Conservation (phyloP, 164 flowering plant species). For the Berberis thunbergii region DNA sequence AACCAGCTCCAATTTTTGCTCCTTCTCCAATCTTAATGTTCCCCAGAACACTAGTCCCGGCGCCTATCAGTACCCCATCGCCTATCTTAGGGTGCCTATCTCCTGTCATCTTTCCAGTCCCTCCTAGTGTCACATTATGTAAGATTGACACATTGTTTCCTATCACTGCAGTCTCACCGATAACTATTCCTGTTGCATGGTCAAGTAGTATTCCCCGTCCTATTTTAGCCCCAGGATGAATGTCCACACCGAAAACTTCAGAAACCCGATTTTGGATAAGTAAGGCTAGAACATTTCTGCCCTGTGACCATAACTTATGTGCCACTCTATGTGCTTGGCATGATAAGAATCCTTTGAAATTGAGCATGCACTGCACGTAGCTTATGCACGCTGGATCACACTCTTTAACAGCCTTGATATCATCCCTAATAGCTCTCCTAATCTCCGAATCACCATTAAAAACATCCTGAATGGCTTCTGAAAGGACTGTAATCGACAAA, state of each 20-base stretch:
- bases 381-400: conserved; percentile 75
- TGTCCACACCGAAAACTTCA: conserved; percentile 65
- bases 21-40: conserved; percentile 63
- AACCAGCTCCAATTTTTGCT: conserved; percentile 81
- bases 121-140: conserved; percentile 75
- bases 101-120: conserved; percentile 61
- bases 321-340: conserved; percentile 65
- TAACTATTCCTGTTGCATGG: conserved; percentile 75
- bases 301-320: conserved; percentile 50
- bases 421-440: conserved; percentile 28
- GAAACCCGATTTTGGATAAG: conserved; percentile 63
- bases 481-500: conserved; percentile 31
- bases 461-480: conserved; percentile 32
- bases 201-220: conserved; percentile 67
- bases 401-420: conserved; percentile 54
- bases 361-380: conserved; percentile 57
- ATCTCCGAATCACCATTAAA: conserved; percentile 33
- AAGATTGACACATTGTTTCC: conserved; percentile 64
- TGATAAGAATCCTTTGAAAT: conserved; percentile 72
- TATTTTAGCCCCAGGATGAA: conserved; percentile 74
- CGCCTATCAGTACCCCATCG: conserved; percentile 75
- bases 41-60: conserved; percentile 66
- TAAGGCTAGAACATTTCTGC: conserved; percentile 38
- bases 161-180: conserved; percentile 74
- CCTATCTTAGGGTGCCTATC: conserved; percentile 80